Conservation (phyloP, 2,329 filamentous ascomycete genomes). For the Sclerotinia trifoliorum region DNA sequence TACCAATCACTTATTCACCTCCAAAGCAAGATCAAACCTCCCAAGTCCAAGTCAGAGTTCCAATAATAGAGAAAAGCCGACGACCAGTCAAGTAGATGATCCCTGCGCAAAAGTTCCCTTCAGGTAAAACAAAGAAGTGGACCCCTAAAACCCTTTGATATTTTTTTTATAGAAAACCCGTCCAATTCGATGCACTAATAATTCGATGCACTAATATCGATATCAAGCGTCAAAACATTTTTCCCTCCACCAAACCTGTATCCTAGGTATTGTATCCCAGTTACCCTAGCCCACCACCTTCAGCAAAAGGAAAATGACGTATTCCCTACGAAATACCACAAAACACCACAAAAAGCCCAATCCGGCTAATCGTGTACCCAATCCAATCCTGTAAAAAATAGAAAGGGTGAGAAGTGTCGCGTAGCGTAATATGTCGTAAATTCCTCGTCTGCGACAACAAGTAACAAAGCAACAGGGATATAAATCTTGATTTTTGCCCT, state of each 20-base stretch:
- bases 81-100: not conserved
- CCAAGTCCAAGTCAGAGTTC: not conserved
- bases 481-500: slow-evolving; percentile 5
- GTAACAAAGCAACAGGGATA: not conserved
- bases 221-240: not conserved
- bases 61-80: not conserved
- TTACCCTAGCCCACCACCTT: not conserved
- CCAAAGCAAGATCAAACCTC: slow-evolving; percentile 14
- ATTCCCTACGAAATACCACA: not conserved
- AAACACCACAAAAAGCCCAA: not conserved
- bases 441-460: not conserved
- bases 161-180: not conserved
- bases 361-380: not conserved
- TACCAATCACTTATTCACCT: slow-evolving; percentile 3
- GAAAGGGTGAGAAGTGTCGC: not conserved
- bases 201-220: not conserved
- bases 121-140: not conserved
- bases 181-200: not conserved
- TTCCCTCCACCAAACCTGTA: not conserved
- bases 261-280: not conserved
- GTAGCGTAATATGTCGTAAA: not conserved
- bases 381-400: not conserved
- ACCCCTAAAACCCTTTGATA: not conserved
- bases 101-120: not conserved
- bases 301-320: slow-evolving; percentile 4